Base-by-base conservation (phyloP, 345 rosid species). In the Cardamine occulta region DNA sequence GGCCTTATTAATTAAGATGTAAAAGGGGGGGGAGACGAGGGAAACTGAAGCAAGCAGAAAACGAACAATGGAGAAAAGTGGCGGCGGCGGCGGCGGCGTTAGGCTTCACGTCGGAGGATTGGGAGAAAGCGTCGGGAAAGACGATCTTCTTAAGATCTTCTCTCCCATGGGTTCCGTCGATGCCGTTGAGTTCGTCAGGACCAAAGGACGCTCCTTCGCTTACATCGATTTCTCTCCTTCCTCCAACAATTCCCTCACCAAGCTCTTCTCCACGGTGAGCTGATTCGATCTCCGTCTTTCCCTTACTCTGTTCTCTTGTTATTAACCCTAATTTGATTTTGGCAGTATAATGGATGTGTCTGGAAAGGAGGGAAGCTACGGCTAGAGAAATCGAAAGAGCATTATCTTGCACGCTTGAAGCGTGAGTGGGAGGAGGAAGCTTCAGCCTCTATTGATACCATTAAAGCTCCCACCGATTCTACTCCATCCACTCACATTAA, bases 141-240 rank as follows among this genome's bases (percentile, higher is more conserved):
- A 87, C 49, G 98, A 92, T 72, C 82, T 95, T 28, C 75, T 39
- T 31, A 86, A 79, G 63, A 79, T 86, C 7, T 88, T 94, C 72
- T 85, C 87, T 42, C 66, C 88, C 2, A 58, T 84, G 73, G 97
- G 96, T 14, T 59, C 23, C 5, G 85, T 89, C 0, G 77, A 83
- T 52, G 71, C 83, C 2, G 79, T 92, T 0, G 91, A 92, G 3
- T 83, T 95, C 24, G 72, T 90, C 18, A 83, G 94, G 72, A 86
- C 88, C 55, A 95, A 92, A 90, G 90, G 96, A 68, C 97, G 98
- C 56, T 82, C 97, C 81, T 88, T 95, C n/a, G 99, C 93, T 31
- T 90, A 89, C 66, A 74, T 91, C 54, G 88, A 92, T 55, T 87
- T 95, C 85, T 61, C 78, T 55, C 94, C 97, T 0, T 79, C 88